Percentiles rank a stretch among this genome's conserved stretches.
These are phyloP conservation scores for Priceomyces haplophilus DNA, from an alignment of 805 yeast species.

Conservation along the genomic window DNA sequence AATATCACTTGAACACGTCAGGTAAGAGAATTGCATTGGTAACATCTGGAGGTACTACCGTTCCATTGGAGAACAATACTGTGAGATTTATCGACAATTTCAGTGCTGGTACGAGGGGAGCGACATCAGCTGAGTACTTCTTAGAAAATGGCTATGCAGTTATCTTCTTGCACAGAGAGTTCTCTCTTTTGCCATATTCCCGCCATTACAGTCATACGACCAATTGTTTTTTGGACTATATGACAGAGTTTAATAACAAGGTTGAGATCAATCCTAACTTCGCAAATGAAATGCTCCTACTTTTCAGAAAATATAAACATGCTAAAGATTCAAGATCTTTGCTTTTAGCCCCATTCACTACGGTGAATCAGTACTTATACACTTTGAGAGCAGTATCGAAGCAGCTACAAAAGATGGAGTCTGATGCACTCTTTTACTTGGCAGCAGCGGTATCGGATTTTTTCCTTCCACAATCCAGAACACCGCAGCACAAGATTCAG, in stretches of 20 bases:
- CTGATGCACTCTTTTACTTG: slow-evolving; percentile 70
- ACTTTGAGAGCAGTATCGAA: slow-evolving; percentile 69
- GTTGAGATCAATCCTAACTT: slow-evolving; percentile 62
- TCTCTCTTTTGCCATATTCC: slow-evolving; percentile 88
- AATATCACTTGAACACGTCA: slow-evolving; percentile 43
- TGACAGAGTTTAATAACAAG: slow-evolving; percentile 55
- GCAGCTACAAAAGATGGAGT: slow-evolving; percentile 52
- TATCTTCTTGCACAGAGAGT: slow-evolving; percentile 87
- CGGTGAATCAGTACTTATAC: slow-evolving; percentile 90
- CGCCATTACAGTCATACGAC: slow-evolving; percentile 84
- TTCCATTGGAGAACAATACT: slow-evolving; percentile 94
- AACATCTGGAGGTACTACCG: slow-evolving; percentile 97
- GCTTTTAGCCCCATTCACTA: slow-evolving; percentile 84
- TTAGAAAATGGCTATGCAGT: slow-evolving; percentile 86
- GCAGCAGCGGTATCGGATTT: slow-evolving; percentile 99
- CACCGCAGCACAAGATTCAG: slow-evolving; percentile 95
- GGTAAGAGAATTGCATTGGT: slow-evolving; percentile 68
- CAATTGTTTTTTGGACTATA: slow-evolving; percentile 80
- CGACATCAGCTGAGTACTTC: slow-evolving; percentile 91
- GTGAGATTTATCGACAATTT: slow-evolving; percentile 96
- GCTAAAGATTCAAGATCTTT: slow-evolving; percentile 52
- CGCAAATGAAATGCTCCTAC: slow-evolving; percentile 57
- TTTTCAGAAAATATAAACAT: slow-evolving; percentile 51
- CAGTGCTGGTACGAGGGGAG: slow-evolving; percentile 97
- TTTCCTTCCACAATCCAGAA: slow-evolving; percentile 78